These are phyloP conservation scores for Volvariella volvacea DNA, from an alignment of 1,284 basidiomycete species.

Conservation along the genomic window DNA sequence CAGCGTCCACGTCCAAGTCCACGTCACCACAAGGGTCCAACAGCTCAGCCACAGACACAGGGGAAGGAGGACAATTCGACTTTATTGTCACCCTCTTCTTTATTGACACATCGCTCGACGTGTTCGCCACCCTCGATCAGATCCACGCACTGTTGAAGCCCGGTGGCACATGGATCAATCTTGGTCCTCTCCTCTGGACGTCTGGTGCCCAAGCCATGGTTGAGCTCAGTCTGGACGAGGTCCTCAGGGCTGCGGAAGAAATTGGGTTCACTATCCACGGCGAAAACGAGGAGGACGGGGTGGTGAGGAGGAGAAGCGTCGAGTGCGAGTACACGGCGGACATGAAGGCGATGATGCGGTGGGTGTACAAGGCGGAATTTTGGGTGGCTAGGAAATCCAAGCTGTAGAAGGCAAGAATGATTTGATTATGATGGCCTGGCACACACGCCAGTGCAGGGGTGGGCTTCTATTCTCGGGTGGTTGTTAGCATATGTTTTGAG, in stretches of 20 bases:
- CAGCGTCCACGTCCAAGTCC: conserved; percentile 8
- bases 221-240: conserved; percentile 58
- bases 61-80: conserved; percentile 37
- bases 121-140: conserved; percentile 45
- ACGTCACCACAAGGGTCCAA: conserved; percentile 11
- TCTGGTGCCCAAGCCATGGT: conserved; percentile 45
- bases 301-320: conserved; percentile 33
- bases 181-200: conserved; percentile 61
- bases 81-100: conserved; percentile 63
- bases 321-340: conserved; percentile 63
- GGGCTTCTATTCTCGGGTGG: neutral
- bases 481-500: neutral
- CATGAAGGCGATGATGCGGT: conserved; percentile 55
- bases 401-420: conserved; percentile 9
- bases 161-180: conserved; percentile 61
- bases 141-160: conserved; percentile 47
- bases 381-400: conserved; percentile 50
- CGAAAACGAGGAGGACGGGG: conserved; percentile 14
- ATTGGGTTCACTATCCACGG: conserved; percentile 42
- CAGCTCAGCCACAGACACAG: neutral
- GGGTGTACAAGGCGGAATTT: conserved; percentile 60
- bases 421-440: neutral
- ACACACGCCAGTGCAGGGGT: conserved; percentile 1
- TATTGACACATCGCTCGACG: conserved; percentile 61
- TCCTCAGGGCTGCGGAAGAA: conserved; percentile 38